A percentile compares a stretch with the other conserved stretches of the same genome.
Conservation (phyloP, 345 rosid genomes). For the Xanthoceras sorbifolium region DNA sequence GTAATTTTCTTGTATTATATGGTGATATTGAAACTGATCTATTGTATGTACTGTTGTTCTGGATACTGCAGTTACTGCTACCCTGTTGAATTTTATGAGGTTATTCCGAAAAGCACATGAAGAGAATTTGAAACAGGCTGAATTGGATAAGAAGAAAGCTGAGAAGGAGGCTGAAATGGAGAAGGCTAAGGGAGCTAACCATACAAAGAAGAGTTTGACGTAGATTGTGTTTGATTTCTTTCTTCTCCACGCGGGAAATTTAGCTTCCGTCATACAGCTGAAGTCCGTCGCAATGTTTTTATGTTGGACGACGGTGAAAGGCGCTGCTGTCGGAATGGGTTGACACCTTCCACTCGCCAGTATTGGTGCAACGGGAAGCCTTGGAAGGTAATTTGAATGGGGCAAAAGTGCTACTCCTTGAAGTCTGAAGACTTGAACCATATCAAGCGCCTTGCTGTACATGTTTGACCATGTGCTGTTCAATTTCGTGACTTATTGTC, state of each 20-base stretch:
- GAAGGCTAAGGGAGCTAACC: constrained; percentile 73
- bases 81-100: constrained; percentile 81
- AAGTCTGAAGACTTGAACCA: constrained; percentile 22
- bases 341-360: constrained; percentile 19
- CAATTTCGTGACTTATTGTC: neutral
- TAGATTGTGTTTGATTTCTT: constrained; percentile 39
- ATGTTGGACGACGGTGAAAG: constrained; percentile 9
- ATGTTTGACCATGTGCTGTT: constrained; percentile 21
- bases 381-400: constrained; percentile 14
- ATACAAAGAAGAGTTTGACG: constrained; percentile 53
- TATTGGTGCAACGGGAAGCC: constrained; percentile 20
- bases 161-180: constrained; percentile 94
- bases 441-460: constrained; percentile 1
- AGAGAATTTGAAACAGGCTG: constrained; percentile 86
- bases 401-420: constrained; percentile 14
- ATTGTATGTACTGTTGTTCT: constrained; percentile 14
- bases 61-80: constrained; percentile 71
- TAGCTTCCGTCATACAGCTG: constrained; percentile 29
- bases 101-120: constrained; percentile 93
- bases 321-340: constrained; percentile 26
- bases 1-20: constrained; percentile 2
- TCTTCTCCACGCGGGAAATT: constrained; percentile 16
- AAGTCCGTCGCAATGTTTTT: constrained; percentile 22
- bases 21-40: constrained; percentile 16
- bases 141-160: constrained; percentile 89